Conservation (phyloP, 768 basidiomycete species). For the Mycena chlorophos region DNA sequence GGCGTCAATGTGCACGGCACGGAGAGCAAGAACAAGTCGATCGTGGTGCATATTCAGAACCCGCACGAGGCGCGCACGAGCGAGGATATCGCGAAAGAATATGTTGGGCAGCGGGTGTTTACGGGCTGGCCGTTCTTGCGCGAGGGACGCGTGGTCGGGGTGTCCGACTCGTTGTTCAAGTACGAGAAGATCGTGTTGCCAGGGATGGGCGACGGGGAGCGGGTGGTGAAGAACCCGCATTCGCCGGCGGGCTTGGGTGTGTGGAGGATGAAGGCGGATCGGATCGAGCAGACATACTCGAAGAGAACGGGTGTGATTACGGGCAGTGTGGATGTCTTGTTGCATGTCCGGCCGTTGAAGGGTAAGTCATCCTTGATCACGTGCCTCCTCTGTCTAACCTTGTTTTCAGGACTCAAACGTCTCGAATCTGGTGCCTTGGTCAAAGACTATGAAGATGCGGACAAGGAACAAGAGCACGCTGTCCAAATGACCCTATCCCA, state of each 20-base stretch:
- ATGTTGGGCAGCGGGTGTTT: slow-evolving; percentile 78
- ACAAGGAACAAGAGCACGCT: slow-evolving; percentile 84
- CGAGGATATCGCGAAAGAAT: slow-evolving; percentile 70
- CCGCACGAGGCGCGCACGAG: slow-evolving; percentile 65
- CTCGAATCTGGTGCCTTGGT: slow-evolving; percentile 87
- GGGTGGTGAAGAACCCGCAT: slow-evolving; percentile 74
- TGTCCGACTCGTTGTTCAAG: slow-evolving; percentile 85
- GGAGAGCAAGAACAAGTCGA: slow-evolving; percentile 90
- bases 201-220: slow-evolving; percentile 46
- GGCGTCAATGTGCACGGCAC: slow-evolving; percentile 91
- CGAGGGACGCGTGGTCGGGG: slow-evolving; percentile 83
- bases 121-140: slow-evolving; percentile 93
- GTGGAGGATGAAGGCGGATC: slow-evolving; percentile 82
- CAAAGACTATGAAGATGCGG: slow-evolving; percentile 86
- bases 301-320: slow-evolving; percentile 88
- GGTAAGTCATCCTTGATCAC: slow-evolving; percentile 45
- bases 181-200: slow-evolving; percentile 74
- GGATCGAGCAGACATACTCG: slow-evolving; percentile 81
- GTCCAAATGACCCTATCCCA: slow-evolving; percentile 82
- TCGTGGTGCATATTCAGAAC: slow-evolving; percentile 85
- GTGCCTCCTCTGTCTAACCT: background rate
- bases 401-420: slow-evolving; percentile 74
- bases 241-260: slow-evolving; percentile 60
- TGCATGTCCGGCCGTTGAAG: slow-evolving; percentile 91
- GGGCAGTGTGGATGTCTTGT: slow-evolving; percentile 72